Evolutionary conservation across 805 yeast genomes (phyloP), one percentile per base, ranked within the genome.

Genomic region (Lachancea kluyveri): DNA sequence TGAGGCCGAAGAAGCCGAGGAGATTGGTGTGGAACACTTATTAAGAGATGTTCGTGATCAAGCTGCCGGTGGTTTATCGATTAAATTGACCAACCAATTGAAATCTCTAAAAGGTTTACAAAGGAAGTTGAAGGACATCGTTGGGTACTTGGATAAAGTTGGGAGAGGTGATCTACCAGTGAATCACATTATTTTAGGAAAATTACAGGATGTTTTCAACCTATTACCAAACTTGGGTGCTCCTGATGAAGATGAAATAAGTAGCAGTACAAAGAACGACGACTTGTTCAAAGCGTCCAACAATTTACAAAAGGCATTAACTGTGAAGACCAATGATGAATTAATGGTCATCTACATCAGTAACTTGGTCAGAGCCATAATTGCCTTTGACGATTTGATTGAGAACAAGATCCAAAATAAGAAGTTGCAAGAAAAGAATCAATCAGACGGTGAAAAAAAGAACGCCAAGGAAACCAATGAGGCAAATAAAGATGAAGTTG

Each of bases 1-100:
- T 42, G 90, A 84, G 55, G 99, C 99, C 3, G 98, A 92, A 55
- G 99, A 92, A 57, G 98, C 98, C 7, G 99, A 92, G 62, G 99
- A 92, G 61, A 92, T 92, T 46, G 99, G 98, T 41, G 99, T 92
- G 9, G 99, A 92, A 59, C 99, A 92, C 57, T 63, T 92, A 39
- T 63, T 92, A 39, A 78, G 97, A 52, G 98, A 92, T 52, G 86
- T 87, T 15, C 76, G 96, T 50, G 96, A 90, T 54, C 96, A 88
- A 48, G 96, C 97, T 7, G 94, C 95, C 9, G 98, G 98, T 7
- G 80, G 80, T 28, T 70, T 92, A 38, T 79, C 96, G 3, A 74
- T 88, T 31, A 77, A 80, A 53, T 77, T 92, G 33, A 87, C 97
- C 10, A 81, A 83, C 53, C 96, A 87, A 54, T 74, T 92, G 50